Evolutionary conservation across 2,329 filamentous ascomycete genomes (phyloP), one percentile per base, ranked within the genome.

Genomic region (Fonsecaea erecta): DNA sequence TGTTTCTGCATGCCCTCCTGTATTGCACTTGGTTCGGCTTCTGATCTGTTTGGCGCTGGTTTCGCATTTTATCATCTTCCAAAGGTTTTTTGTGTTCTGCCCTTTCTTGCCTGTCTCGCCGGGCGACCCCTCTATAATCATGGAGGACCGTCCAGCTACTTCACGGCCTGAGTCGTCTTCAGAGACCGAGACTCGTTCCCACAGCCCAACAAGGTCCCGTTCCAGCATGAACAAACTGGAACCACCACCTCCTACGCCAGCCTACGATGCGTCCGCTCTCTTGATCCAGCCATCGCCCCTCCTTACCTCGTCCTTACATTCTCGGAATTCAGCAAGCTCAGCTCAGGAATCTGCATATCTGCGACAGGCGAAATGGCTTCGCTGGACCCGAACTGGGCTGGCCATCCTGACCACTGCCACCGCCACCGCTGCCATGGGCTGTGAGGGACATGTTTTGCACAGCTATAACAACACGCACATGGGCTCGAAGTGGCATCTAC

Each of bases 401-500:
- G 74, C 77, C 0, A 46, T 73, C 3, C 34, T 78, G 30, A 74
- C 75, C 9, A 71, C 77, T 21, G 68, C 64, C 4, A 64, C 71
- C 7, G 73, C 75, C 2, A 64, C 76, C 11, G 73, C 76, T 1
- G 68, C 75, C 11, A 71, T 79, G 34, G 76, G 71, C 16, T 77
- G 76, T 62, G 77, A 79, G 64, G 75, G 73, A 6, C 74, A 77
- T n/a, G 74, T 78, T 24, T 70, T 78, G n/a, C 73, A 72, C 3
- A 75, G 77, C 54, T 80, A 81, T 66, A 74, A 75, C 14, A 61
- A 66, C 14, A 80, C 79, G 3, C 72, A 72, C n/a, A 68, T 73
- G 21, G 79, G 75, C 64, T 72, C 73, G 8, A 66, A 71, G 24
- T 71, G 73, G 16, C 73, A 75, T 48, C 70, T 81, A 5, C 57